A percentile compares a stretch with the other conserved stretches of the same genome.
phyloP scores from a whole-genome alignment of 108 stramenopile species.

The Licmophora abbreviata region DNA sequence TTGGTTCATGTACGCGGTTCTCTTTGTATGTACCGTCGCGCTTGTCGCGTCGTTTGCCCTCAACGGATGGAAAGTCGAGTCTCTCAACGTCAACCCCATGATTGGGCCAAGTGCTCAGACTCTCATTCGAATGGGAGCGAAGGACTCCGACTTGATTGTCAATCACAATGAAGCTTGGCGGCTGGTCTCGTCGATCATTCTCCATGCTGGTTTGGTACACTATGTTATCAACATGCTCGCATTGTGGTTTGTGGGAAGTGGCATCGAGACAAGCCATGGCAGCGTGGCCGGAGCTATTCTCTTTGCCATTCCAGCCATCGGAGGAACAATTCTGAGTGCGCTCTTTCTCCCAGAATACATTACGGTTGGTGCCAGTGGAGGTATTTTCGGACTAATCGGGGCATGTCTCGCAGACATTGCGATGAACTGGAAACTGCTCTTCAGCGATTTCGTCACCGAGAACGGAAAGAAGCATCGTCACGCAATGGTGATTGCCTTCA shows the following conservation, averaged over 20 bases:
- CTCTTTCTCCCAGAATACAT: conserved; percentile 87
- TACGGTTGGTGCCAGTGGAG: conserved; percentile 88
- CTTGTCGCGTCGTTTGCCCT: conserved; percentile 62
- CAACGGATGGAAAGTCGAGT: conserved; percentile 83
- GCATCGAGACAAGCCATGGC: conserved; percentile 86
- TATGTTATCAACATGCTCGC: conserved; percentile 87
- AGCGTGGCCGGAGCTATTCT: conserved; percentile 47
- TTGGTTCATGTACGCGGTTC: conserved; percentile 62
- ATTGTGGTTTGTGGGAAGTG: conserved; percentile 83
- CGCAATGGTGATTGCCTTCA: conserved; percentile 52
- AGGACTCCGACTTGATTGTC: conserved; percentile 83
- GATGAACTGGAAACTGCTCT: conserved; percentile 89
- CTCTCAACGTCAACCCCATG: conserved; percentile 69
- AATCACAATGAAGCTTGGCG: conserved; percentile 74
- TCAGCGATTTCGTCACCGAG: conserved; percentile 63
- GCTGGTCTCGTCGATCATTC: conserved; percentile 76
- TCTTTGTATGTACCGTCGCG: conserved; percentile 54
- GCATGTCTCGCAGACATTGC: conserved; percentile 85
- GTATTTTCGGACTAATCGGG: conserved; percentile 91
- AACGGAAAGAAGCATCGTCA: conserved; percentile 59
- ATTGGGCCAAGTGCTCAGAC: conserved; percentile 85
- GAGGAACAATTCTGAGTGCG: conserved; percentile 82
- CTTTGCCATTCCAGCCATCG: conserved; percentile 71
- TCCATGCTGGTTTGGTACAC: conserved; percentile 96
- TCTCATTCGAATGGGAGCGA: conserved; percentile 81